phyloP scores from a whole-genome alignment of 2,329 filamentous ascomycete genomes.

The Beauveria sp. region DNA sequence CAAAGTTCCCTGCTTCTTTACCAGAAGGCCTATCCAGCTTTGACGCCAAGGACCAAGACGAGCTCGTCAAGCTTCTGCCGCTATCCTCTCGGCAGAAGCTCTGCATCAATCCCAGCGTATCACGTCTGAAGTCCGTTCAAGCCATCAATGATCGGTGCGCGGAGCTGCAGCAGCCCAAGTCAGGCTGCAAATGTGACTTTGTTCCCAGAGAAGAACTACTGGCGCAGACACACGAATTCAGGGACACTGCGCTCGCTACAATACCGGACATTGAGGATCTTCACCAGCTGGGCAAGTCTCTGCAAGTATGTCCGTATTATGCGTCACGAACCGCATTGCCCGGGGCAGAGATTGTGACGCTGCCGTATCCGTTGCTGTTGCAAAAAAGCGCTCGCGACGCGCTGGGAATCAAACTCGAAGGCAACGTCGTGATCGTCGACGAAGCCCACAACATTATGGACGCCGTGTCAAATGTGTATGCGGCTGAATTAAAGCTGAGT shows the following conservation, averaged over 20 bases:
- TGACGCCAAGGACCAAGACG: constrained; percentile 19
- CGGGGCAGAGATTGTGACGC: constrained; percentile 78
- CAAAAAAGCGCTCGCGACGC: constrained; percentile 85
- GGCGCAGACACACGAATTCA: constrained; percentile 66
- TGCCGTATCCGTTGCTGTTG: constrained; percentile 85
- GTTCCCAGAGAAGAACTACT: constrained; percentile 73
- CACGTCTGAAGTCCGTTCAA: constrained; percentile 58
- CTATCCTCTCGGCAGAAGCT: constrained; percentile 79
- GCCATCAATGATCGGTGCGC: constrained; percentile 92
- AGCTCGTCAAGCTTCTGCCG: constrained; percentile 66
- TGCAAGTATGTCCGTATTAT: constrained; percentile 90
- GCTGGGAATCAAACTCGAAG: constrained; percentile 75
- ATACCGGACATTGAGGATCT: constrained; percentile 93
- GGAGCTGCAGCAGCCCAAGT: constrained; percentile 71
- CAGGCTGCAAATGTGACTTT: constrained; percentile 59
- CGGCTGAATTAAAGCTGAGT: constrained; percentile 62
- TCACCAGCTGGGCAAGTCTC: constrained; percentile 64
- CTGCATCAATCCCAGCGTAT: constrained; percentile 84
- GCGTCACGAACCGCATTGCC: constrained; percentile 81
- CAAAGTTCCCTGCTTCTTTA: constrained; percentile 67
- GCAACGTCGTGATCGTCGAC: constrained; percentile 89
- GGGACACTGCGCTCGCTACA: constrained; percentile 74
- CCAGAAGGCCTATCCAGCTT: constrained; percentile 31
- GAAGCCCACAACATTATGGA: constrained; percentile 98
- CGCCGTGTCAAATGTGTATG: constrained; percentile 80